Conservation (phyloP, 169 alveolate genomes). For the Blepharisma undulans region DNA sequence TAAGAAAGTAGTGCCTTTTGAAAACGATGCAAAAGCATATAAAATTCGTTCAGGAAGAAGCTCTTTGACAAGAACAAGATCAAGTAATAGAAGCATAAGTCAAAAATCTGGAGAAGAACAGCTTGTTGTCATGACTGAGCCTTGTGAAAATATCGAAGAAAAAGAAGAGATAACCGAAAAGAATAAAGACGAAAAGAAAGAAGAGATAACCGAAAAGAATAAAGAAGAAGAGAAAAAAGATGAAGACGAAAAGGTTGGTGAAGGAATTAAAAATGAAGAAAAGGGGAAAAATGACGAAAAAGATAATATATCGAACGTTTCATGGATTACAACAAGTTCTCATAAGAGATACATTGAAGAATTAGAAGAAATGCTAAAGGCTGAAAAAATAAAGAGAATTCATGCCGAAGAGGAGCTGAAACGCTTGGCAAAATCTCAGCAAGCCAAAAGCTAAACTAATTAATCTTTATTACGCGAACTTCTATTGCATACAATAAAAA, state of each 20-base stretch:
- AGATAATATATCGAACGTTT: not conserved
- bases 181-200: not conserved
- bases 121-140: not conserved
- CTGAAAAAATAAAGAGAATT: not conserved
- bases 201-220: not conserved
- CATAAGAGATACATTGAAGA: slow-evolving; percentile 13
- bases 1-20: not conserved
- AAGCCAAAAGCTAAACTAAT: not conserved
- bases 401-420: not conserved
- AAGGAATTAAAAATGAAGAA: not conserved
- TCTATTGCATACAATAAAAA: slow-evolving; percentile 44
- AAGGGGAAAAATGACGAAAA: not conserved
- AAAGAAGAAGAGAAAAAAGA: not conserved
- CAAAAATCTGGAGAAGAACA: not conserved
- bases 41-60: not conserved
- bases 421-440: not conserved
- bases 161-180: not conserved
- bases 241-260: not conserved
- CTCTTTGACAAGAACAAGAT: not conserved
- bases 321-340: slow-evolving; percentile 3
- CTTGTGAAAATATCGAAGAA: not conserved
- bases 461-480: not conserved
- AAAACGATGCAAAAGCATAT: not conserved
- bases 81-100: not conserved
- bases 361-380: not conserved